Evolutionary conservation across 1,284 basidiomycete species (phyloP), one percentile per base, ranked within the genome.

Genomic region (Earliella scabrosa): DNA sequence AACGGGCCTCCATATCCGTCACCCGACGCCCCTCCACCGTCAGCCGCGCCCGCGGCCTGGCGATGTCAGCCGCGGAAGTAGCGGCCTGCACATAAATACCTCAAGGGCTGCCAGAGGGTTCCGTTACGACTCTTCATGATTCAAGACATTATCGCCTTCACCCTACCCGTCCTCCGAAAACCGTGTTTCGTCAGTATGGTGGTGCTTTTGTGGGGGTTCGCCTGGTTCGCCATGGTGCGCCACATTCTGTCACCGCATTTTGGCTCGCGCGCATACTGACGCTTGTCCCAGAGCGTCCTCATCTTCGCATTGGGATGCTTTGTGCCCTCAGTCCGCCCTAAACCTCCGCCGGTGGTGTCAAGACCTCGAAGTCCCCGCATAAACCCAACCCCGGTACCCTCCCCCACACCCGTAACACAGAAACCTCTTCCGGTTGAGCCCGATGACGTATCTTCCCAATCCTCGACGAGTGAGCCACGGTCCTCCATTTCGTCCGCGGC

Each of bases 81-180:
- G 29, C 13, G 23, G 7, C 32, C 13, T 38, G 16, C 35, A 16
- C 36, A 54, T 54, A 54, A 44, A 27, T 18, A 14, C 52, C 27
- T 38, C 50, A 35, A n/a, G n/a, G 34, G 24, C 24, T 39, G 14
- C 26, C 26, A 21, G 34, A n/a, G 43, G 44, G 43, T 16, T 23
- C 5, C 9, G 35, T 45, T 16, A 54, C 53, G 53, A 54, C 32
- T 39, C 34, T 23, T 49, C 40, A 54, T 54, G 53, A 54, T 40
- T 24, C 34, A 26, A 49, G 26, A 35, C 14, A 16, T 34, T 32
- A 21, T 47, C 41, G 16, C 41, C 29, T 32, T 14, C 8, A 29
- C 40, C 13, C 29, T 24, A 6, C 32, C 21, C 1, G 23, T 50
- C 24, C 29, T 27, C 14, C 16, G 21, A 45, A 14, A 24, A 20